A percentile compares a stretch with the other conserved stretches of the same genome.
These are phyloP conservation scores for Geotrichum ghanense DNA, from an alignment of 805 yeast species.

Conservation along the genomic window DNA sequence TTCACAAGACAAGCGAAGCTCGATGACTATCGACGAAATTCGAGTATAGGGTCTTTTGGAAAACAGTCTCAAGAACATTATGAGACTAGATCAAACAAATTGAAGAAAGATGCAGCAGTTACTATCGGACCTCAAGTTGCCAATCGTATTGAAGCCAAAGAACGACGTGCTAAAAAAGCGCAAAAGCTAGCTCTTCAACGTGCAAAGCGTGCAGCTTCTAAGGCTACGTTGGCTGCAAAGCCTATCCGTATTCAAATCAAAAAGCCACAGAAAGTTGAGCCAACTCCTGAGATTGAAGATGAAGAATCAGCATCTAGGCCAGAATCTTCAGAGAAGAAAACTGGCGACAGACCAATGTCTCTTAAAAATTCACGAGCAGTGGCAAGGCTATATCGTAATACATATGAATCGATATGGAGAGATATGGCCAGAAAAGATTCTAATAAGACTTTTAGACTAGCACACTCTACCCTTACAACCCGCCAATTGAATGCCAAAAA, in stretches of 20 bases:
- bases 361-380: conserved; percentile 59
- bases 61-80: neutral
- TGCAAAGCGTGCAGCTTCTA: neutral
- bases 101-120: conserved; percentile 9
- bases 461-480: conserved; percentile 69
- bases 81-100: conserved; percentile 2
- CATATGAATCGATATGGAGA: conserved; percentile 84
- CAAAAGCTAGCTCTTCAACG: neutral
- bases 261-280: neutral
- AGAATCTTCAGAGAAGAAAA: neutral
- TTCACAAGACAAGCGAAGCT: neutral
- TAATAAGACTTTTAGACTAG: conserved; percentile 68
- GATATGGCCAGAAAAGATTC: conserved; percentile 92
- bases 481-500: conserved; percentile 71
- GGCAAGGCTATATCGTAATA: conserved; percentile 72
- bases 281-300: neutral
- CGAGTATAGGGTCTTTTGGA: neutral
- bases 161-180: conserved; percentile 7
- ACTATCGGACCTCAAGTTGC: conserved; percentile 8
- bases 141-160: conserved; percentile 7
- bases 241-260: neutral
- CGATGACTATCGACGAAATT: conserved; percentile 1
- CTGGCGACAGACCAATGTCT: conserved; percentile 19
- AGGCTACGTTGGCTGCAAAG: neutral
- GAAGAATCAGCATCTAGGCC: neutral